These are phyloP conservation scores for Coemansia sp. DNA, from an alignment of 192 early-diverging fungal species.

Conservation along the genomic window DNA sequence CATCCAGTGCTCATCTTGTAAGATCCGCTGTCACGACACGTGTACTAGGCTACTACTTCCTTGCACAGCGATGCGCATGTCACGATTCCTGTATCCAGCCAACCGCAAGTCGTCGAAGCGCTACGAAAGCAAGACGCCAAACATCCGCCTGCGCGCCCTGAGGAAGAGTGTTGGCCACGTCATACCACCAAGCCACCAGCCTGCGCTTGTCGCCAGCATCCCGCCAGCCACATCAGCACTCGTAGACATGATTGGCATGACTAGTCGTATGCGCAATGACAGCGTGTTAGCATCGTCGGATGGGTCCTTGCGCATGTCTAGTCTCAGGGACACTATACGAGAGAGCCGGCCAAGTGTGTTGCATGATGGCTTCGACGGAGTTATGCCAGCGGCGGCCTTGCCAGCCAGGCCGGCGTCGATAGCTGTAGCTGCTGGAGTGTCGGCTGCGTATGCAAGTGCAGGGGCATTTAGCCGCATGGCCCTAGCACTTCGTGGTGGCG, in stretches of 20 bases:
- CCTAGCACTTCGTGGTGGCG: constrained; percentile 5
- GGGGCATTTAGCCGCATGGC: constrained; percentile 3
- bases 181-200: background rate
- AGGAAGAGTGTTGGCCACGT: constrained; percentile 19
- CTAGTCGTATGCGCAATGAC: constrained; percentile 10
- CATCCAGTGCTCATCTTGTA: constrained; percentile 51
- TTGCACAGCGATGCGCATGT: constrained; percentile 54
- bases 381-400: background rate
- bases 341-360: constrained; percentile 7
- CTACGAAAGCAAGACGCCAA: constrained; percentile 48
- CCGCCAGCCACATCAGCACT: constrained; percentile 9
- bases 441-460: constrained; percentile 2
- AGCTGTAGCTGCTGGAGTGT: constrained; percentile 25
- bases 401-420: constrained; percentile 31
- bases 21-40: constrained; percentile 51
- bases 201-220: background rate
- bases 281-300: constrained; percentile 39
- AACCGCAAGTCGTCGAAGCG: constrained; percentile 53
- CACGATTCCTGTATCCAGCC: constrained; percentile 48
- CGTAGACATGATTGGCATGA: constrained; percentile 13
- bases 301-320: constrained; percentile 26
- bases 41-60: constrained; percentile 32
- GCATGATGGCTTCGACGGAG: constrained; percentile 44
- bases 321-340: background rate
- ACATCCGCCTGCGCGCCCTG: constrained; percentile 35